Evolutionary conservation across 352 stramenopile species (phyloP).

Genomic region (Pythium guiyangense): DNA sequence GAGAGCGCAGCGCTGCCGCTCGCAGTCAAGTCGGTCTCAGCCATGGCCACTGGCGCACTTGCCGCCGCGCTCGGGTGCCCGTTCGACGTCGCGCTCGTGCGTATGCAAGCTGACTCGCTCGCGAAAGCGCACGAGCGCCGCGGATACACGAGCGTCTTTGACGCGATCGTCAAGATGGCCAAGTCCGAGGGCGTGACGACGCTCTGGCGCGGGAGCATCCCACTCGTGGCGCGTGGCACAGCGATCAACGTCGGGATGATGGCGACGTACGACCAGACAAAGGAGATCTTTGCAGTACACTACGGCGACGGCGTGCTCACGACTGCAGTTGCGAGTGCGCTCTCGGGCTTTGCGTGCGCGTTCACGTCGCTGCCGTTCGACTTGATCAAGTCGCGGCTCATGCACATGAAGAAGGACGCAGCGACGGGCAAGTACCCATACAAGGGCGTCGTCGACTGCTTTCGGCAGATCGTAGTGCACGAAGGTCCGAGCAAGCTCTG

Average conservation of each 20-base stretch:
- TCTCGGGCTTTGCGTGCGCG: constrained; percentile 97
- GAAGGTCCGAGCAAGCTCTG: constrained; percentile 97
- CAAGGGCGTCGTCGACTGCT: constrained; percentile 93
- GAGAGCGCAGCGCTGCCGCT: constrained; percentile 66
- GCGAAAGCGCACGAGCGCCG: constrained; percentile 88
- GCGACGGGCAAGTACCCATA: constrained; percentile 92
- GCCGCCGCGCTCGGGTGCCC: constrained; percentile 96
- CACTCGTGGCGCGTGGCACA: constrained; percentile 97
- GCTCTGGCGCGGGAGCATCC: constrained; percentile 89
- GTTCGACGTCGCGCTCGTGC: constrained; percentile 97
- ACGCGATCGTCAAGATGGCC: constrained; percentile 92
- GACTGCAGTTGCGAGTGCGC: constrained; percentile 90
- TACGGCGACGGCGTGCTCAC: constrained; percentile 78
- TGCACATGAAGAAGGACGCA: constrained; percentile 95
- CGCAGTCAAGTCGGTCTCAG: constrained; percentile 70
- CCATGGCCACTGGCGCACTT: constrained; percentile 77
- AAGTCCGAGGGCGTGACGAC: constrained; percentile 85
- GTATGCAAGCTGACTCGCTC: constrained; percentile 97
- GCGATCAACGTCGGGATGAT: constrained; percentile 99
- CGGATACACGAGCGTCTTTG: constrained; percentile 99
- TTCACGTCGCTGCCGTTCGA: constrained; percentile 99
- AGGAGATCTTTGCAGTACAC: constrained; percentile 80
- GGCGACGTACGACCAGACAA: constrained; percentile 98
- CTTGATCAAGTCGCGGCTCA: constrained; percentile 97
- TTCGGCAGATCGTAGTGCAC: constrained; percentile 91